Percentiles rank a stretch among this genome's conserved stretches.
phyloP scores from a whole-genome alignment of 1,284 basidiomycete genomes.

The Volvariella surrecta region DNA sequence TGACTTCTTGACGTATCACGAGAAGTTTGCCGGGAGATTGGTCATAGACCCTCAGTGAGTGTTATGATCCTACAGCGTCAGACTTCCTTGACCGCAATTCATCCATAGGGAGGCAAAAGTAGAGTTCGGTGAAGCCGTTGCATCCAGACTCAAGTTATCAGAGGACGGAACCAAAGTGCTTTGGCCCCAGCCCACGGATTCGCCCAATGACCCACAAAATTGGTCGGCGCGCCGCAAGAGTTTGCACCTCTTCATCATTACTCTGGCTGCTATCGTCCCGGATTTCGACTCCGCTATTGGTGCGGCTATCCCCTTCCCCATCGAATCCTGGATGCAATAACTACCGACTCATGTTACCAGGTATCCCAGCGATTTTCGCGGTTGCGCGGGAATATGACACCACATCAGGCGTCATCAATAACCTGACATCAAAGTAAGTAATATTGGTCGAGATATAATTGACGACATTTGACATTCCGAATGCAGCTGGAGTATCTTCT shows the following conservation, averaged over 20 bases:
- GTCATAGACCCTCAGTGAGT: conserved; percentile 53
- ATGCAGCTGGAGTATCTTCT: conserved; percentile 58
- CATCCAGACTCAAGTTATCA: conserved; percentile 22
- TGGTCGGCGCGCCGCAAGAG: conserved; percentile 41
- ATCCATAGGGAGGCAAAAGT: conserved; percentile 23
- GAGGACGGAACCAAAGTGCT: conserved; percentile 37
- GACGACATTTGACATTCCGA: neutral
- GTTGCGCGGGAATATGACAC: conserved; percentile 52
- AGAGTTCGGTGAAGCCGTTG: conserved; percentile 24
- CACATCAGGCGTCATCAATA: conserved; percentile 51
- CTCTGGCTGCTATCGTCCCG: conserved; percentile 58
- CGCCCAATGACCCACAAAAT: conserved; percentile 58
- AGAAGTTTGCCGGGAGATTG: conserved; percentile 47
- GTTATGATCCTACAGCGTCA: neutral
- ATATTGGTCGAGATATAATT: conserved; percentile 12
- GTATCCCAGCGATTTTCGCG: conserved; percentile 52
- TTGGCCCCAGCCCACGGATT: conserved; percentile 59
- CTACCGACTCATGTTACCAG: conserved; percentile 17
- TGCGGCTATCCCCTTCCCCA: conserved; percentile 15
- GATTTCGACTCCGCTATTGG: conserved; percentile 65
- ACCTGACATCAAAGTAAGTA: conserved; percentile 58
- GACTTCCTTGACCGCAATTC: no score
- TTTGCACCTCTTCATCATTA: conserved; percentile 49
- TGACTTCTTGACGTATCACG: conserved; percentile 46
- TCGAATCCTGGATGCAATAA: no score